Evolutionary conservation across 495 filamentous ascomycete species (phyloP).

Genomic region (Clohesyomyces aquaticus): DNA sequence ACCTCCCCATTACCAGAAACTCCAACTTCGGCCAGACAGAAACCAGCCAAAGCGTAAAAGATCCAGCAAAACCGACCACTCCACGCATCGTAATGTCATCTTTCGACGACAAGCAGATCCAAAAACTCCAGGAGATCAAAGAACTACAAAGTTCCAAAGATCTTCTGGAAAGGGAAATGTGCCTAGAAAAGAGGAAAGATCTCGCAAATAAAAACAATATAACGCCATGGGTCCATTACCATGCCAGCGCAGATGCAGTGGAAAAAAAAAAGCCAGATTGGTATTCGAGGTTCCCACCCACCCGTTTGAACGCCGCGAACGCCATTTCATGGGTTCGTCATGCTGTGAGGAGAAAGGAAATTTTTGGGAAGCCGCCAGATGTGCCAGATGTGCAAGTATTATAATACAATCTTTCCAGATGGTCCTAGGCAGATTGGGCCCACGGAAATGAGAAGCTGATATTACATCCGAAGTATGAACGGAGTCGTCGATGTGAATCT

Average conservation of each 20-base stretch:
- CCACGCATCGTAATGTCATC: too few relatives aligned
- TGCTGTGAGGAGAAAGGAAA: neutral
- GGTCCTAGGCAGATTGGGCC: too few relatives aligned
- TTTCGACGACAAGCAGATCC: neutral
- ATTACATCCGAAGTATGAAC: too few relatives aligned
- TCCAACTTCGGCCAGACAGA: neutral
- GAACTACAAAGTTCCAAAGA: neutral
- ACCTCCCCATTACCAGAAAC: neutral
- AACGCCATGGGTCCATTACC: too few relatives aligned
- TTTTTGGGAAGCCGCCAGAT: neutral
- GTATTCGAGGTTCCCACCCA: neutral
- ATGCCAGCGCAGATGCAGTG: conserved; percentile 1
- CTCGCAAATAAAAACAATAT: neutral
- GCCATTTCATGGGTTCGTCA: neutral
- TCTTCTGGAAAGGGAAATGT: neutral
- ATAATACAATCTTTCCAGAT: too few relatives aligned
- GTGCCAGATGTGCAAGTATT: too few relatives aligned
- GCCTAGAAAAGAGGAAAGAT: too few relatives aligned
- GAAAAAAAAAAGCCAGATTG: neutral
- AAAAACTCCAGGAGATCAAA: neutral
- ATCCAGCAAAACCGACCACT: neutral
- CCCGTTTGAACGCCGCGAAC: conserved; percentile 2
- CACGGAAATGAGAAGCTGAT: too few relatives aligned
- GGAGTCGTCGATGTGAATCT: too few relatives aligned
- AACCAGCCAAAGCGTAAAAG: neutral